Evolutionary conservation across 208 protist species (phyloP).

Genomic region (Novymonas esmeraldas): DNA sequence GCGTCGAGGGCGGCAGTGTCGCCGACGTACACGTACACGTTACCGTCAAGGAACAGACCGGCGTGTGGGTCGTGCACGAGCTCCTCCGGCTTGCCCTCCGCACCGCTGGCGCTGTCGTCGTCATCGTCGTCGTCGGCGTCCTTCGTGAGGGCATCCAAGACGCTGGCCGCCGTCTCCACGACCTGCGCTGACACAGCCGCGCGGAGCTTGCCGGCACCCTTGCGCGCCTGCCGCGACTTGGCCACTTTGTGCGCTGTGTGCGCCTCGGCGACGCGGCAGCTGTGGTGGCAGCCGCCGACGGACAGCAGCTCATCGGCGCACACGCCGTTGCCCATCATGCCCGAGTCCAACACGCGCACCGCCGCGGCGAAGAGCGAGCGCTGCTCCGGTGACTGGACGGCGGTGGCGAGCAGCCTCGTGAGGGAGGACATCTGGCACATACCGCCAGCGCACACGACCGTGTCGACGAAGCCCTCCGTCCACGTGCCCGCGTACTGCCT

Average conservation of each 20-base stretch:
- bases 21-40: conserved; percentile 59
- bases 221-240: conserved; percentile 17
- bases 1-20: conserved; percentile 28
- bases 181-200: conserved; percentile 19
- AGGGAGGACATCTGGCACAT: conserved; percentile 77
- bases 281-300: conserved; percentile 78
- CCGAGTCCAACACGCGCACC: conserved; percentile 40
- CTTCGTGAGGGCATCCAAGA: conserved; percentile 32
- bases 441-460: conserved; percentile 73
- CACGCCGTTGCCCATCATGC: conserved; percentile 48
- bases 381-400: conserved; percentile 30
- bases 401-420: conserved; percentile 40
- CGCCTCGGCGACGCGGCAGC: conserved; percentile 48
- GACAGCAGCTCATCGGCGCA: conserved; percentile 62
- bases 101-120: conserved; percentile 12
- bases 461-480: conserved; percentile 34
- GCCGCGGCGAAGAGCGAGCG: conserved; percentile 15
- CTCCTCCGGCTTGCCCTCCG: conserved; percentile 7
- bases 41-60: conserved; percentile 28
- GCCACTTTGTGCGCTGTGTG: conserved; percentile 14
- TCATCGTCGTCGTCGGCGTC: conserved; percentile 26
- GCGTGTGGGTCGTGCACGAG: conserved; percentile 10
- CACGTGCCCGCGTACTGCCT: conserved; percentile 19
- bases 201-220: conserved; percentile 27
- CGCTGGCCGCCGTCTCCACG: conserved; percentile 18